Base-by-base conservation (phyloP, 148 eudicot species). In the Chenopodium berlandieri region DNA sequence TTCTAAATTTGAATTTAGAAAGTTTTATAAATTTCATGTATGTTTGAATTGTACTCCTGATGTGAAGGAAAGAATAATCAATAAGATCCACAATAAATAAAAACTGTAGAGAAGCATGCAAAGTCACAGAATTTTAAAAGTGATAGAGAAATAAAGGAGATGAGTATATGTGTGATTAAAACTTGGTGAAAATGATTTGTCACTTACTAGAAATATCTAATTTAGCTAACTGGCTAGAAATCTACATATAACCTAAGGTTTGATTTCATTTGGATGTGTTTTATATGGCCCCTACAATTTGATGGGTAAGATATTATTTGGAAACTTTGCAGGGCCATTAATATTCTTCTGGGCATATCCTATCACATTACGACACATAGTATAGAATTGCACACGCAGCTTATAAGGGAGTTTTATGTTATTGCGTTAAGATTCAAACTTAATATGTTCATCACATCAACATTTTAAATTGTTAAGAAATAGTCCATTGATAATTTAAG, bases 81-180 rank as follows among this genome's bases (percentile, higher is more conserved):
- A 68, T 47, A 50, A 52, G 74, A 78, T 78, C 72, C 73, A 78
- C 40, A 68, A 71, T 16, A 31, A 73, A 7, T 5, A 27, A 71
- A 40, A 72, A 74, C 77, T 27, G 52, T 60, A 10, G 67, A 31
- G 25, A 83, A 83, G 74, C 85, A 83, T 83, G 85, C 75, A 65
- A 73, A 78, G 65, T 62, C 22, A 73, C 67, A 83, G 50, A 32
- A 73, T 44, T 71, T 22, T 76, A 81, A 82, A 22, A 60, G 63
- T 22, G 84, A 82, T 13, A 32, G 64, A 71, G 70, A 11, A 9
- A 7, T 30, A 7, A 63, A 81, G 74, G 64, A 75, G 67, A 12
- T 81, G 66, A 47, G 34, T 71, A 23, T 65, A 30, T 66, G 50
- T 75, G 76, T 67, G 76, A 69, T 82, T 82, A 40, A 69, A 82